These are phyloP conservation scores for Solanum medicagineum DNA, from an alignment of 257 asterid species.

Conservation along the genomic window DNA sequence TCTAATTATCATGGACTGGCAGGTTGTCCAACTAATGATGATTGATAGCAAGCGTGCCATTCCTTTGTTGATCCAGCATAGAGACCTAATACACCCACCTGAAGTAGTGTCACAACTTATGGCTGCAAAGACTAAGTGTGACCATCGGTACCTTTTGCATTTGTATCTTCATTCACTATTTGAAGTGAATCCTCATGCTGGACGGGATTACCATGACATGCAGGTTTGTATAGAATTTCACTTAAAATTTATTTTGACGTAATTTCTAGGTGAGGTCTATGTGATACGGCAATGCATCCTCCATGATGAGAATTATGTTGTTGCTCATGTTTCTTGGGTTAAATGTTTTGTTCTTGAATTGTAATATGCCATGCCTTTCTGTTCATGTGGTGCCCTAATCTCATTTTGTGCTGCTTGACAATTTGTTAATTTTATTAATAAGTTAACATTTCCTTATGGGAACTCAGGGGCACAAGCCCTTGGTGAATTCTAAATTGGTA, in stretches of 20 bases:
- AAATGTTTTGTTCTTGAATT: background rate
- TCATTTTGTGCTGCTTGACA: background rate
- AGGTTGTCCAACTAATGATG: conserved; percentile 96
- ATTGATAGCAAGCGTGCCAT: conserved; percentile 79
- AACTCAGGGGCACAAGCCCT: background rate
- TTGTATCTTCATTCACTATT: conserved; percentile 71
- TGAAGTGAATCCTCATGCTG: conserved; percentile 74
- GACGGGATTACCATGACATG: conserved; percentile 93
- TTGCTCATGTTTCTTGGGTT: background rate
- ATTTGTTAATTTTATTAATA: background rate
- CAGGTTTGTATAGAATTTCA: conserved; percentile 46
- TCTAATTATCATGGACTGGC: conserved; percentile 14
- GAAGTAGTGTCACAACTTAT: conserved; percentile 86
- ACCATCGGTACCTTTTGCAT: conserved; percentile 49
- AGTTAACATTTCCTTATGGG: background rate
- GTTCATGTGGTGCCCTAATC: background rate
- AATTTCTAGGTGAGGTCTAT: background rate
- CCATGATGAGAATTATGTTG: background rate
- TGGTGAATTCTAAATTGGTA: background rate
- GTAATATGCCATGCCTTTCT: background rate
- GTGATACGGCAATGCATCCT: background rate
- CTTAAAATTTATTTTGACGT: background rate
- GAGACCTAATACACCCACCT: conserved; percentile 56
- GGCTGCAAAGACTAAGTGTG: conserved; percentile 58
- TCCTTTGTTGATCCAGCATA: conserved; percentile 67